These are phyloP conservation scores for Monascus ruber DNA, from an alignment of 2,329 filamentous ascomycete genomes.

Conservation along the genomic window DNA sequence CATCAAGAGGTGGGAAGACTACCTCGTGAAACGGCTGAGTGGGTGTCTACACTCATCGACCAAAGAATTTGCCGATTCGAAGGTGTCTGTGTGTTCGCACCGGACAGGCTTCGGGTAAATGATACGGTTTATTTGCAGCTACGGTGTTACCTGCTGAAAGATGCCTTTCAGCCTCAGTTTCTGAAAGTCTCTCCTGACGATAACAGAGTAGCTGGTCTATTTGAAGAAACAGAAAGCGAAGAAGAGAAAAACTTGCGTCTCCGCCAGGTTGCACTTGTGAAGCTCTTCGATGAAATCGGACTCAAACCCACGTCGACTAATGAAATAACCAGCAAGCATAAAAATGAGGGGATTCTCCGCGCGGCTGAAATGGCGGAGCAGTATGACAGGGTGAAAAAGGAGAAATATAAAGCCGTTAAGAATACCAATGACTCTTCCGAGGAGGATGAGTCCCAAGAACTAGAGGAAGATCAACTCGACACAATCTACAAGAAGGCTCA, in stretches of 20 bases:
- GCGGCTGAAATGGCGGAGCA: conserved; percentile 84
- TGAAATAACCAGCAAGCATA: conserved; percentile 61
- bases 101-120: conserved; percentile 73
- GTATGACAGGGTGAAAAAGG: conserved; percentile 49
- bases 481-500: conserved; percentile 91
- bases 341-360: conserved; percentile 70
- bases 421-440: conserved; percentile 38
- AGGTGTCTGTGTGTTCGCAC: conserved; percentile 77
- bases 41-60: conserved; percentile 87
- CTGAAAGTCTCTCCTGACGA: conserved; percentile 44
- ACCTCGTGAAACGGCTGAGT: conserved; percentile 74
- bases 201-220: conserved; percentile 62
- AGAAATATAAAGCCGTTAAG: conserved; percentile 24
- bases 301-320: conserved; percentile 66
- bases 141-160: conserved; percentile 60
- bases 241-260: conserved; percentile 77
- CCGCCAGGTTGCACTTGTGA: conserved; percentile 77
- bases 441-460: conserved; percentile 77
- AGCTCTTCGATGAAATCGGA: conserved; percentile 79
- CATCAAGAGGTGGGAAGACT: conserved; percentile 80
- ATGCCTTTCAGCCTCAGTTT: conserved; percentile 57
- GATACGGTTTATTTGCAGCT: conserved; percentile 92
- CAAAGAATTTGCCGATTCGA: conserved; percentile 82
- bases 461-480: conserved; percentile 93
- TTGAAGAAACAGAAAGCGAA: conserved; percentile 71